phyloP scores from a whole-genome alignment of 1,139 yeast species.

The Wickerhamomyces sp. region DNA sequence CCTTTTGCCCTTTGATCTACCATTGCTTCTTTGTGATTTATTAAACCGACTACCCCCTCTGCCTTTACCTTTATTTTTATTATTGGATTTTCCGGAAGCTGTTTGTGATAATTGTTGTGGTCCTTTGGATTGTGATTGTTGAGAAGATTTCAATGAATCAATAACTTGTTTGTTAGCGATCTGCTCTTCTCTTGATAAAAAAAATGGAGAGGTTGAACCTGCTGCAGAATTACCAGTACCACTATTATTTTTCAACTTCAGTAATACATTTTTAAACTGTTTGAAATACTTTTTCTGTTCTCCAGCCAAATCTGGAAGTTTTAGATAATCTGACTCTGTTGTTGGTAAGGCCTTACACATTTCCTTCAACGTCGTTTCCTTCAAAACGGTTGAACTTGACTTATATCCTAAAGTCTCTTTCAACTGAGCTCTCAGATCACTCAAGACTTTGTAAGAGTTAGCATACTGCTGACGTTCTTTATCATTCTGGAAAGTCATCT shows the following conservation, averaged over 20 bases:
- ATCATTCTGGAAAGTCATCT: constrained; percentile 23
- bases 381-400: constrained; percentile 39
- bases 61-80: too few relatives aligned
- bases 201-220: constrained; percentile 1
- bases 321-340: constrained; percentile 44
- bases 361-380: constrained; percentile 46
- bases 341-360: constrained; percentile 54
- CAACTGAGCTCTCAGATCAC: constrained; percentile 38
- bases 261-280: constrained; percentile 41
- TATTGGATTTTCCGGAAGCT: background rate
- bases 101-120: background rate
- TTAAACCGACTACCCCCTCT: background rate
- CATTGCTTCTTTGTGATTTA: background rate
- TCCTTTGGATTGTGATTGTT: background rate
- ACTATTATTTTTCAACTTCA: constrained; percentile 31
- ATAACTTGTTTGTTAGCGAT: constrained; percentile 4
- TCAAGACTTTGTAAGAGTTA: constrained; percentile 33
- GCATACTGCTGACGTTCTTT: constrained; percentile 25
- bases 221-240: background rate
- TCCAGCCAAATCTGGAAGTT: constrained; percentile 35
- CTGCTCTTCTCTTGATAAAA: constrained; percentile 1
- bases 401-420: constrained; percentile 38
- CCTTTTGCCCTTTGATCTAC: too few relatives aligned
- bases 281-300: constrained; percentile 40
- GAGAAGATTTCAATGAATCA: constrained; percentile 9